Evolutionary conservation across 768 basidiomycete genomes (phyloP).

Genomic region (Amanita subjunquillea): DNA sequence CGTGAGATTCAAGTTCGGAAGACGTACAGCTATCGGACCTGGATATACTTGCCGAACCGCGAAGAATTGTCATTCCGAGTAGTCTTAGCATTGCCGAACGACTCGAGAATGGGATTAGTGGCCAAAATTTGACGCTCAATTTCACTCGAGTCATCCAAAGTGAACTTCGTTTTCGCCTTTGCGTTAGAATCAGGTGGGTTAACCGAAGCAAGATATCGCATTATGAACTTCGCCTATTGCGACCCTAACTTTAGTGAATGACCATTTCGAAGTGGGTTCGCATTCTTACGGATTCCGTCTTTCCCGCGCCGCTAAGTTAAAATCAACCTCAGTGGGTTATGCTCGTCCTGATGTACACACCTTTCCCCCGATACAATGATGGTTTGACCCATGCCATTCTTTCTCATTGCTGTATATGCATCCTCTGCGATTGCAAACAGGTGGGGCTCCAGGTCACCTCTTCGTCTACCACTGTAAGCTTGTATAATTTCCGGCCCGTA

Average conservation of each 20-base stretch:
- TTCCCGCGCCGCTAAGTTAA: slow-evolving; percentile 85
- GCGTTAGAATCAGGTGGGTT: slow-evolving; percentile 65
- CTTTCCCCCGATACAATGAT: slow-evolving; percentile 99
- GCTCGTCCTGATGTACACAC: slow-evolving; percentile 29
- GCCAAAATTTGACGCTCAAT: slow-evolving; percentile 96
- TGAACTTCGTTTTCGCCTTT: slow-evolving; percentile 59
- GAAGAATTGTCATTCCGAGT: slow-evolving; percentile 99
- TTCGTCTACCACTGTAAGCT: slow-evolving; percentile 84
- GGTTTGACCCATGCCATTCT: slow-evolving; percentile 90
- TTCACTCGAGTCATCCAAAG: slow-evolving; percentile 82
- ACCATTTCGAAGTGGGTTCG: background rate
- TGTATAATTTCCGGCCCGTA: slow-evolving; percentile 97
- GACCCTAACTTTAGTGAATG: background rate
- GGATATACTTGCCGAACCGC: slow-evolving; percentile 98
- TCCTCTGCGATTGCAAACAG: slow-evolving; percentile 99
- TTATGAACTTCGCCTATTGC: slow-evolving; percentile 91
- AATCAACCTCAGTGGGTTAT: slow-evolving; percentile 3
- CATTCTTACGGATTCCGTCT: slow-evolving; percentile 83
- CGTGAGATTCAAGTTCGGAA: background rate
- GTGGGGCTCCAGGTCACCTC: slow-evolving; percentile 96
- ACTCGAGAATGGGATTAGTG: slow-evolving; percentile 98
- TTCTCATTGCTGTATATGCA: slow-evolving; percentile 95
- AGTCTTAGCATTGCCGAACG: slow-evolving; percentile 98
- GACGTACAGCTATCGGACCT: slow-evolving; percentile 41
- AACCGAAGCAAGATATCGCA: slow-evolving; percentile 97